phyloP scores from a whole-genome alignment of 495 filamentous ascomycete genomes.

The Cairneyella variabilis region DNA sequence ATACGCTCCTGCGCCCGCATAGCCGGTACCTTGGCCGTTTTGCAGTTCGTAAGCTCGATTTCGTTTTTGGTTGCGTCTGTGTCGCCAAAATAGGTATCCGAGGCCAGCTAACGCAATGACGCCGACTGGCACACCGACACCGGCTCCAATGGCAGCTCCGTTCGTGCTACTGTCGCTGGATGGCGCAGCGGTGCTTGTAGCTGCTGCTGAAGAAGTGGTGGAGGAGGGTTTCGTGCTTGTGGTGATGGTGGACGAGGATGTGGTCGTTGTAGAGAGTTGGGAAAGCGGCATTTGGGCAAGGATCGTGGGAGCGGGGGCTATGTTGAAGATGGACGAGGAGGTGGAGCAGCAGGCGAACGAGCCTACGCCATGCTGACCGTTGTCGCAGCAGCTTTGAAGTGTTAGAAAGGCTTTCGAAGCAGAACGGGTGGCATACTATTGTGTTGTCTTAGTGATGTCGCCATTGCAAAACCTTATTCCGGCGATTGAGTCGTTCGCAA shows the following conservation, averaged over 20 bases:
- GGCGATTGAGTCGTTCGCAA: constrained; percentile 2
- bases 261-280: neutral
- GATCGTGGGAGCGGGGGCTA: constrained; percentile 5
- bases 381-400: constrained; percentile 14
- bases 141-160: constrained; percentile 7
- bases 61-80: neutral
- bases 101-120: constrained; percentile 1
- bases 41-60: neutral
- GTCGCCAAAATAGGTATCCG: constrained; percentile 2
- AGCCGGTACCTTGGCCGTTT: neutral
- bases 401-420: neutral
- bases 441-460: constrained; percentile 13
- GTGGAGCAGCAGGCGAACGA: constrained; percentile 11
- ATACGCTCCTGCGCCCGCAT: neutral
- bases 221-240: neutral
- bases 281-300: constrained; percentile 3
- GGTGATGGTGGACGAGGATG: constrained; percentile 1
- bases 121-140: constrained; percentile 5
- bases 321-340: constrained; percentile 2
- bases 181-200: neutral
- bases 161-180: neutral
- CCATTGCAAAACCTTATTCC: constrained; percentile 17
- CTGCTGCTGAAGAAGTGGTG: neutral
- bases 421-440: constrained; percentile 7
- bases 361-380: constrained; percentile 14